Conservation (phyloP, 495 filamentous ascomycete species). For the Hypoxylon crocopeplum region DNA sequence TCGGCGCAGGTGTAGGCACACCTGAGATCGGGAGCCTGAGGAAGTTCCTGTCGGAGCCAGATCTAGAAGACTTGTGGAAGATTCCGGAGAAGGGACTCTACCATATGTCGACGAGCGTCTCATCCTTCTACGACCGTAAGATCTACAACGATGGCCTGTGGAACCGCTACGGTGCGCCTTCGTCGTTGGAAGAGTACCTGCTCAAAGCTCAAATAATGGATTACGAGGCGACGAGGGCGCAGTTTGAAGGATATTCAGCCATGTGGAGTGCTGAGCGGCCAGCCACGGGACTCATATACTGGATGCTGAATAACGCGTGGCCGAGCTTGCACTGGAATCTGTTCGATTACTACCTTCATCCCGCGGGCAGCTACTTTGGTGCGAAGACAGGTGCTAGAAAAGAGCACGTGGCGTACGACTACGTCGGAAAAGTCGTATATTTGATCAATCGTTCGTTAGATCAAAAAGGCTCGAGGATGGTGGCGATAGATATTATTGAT, state of each 20-base stretch:
- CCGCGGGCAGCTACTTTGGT: constrained; percentile 66
- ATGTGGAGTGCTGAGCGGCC: constrained; percentile 58
- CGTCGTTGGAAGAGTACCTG: constrained; percentile 61
- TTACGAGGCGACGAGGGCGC: constrained; percentile 66
- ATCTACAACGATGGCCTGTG: constrained; percentile 65
- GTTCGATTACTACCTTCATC: constrained; percentile 68
- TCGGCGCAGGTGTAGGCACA: constrained; percentile 67
- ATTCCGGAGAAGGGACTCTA: constrained; percentile 59
- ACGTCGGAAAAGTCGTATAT: constrained; percentile 51
- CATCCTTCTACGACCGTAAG: constrained; percentile 59
- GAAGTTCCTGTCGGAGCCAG: constrained; percentile 58
- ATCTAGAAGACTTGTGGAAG: constrained; percentile 63
- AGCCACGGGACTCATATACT: constrained; percentile 69
- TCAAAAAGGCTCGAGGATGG: constrained; percentile 47
- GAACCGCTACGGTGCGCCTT: constrained; percentile 60
- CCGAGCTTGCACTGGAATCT: constrained; percentile 71
- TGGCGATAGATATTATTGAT: constrained; percentile 58
- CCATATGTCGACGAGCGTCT: constrained; percentile 64
- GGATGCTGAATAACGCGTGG: constrained; percentile 74
- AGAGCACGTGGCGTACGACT: constrained; percentile 67
- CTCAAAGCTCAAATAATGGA: constrained; percentile 64
- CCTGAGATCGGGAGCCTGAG: constrained; percentile 61
- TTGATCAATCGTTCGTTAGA: constrained; percentile 63
- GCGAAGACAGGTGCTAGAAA: constrained; percentile 57
- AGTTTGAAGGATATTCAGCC: constrained; percentile 64